Evolutionary conservation across 108 stramenopile species (phyloP), one percentile per base, ranked within the genome.

Genomic region (Cyclotella cryptica): DNA sequence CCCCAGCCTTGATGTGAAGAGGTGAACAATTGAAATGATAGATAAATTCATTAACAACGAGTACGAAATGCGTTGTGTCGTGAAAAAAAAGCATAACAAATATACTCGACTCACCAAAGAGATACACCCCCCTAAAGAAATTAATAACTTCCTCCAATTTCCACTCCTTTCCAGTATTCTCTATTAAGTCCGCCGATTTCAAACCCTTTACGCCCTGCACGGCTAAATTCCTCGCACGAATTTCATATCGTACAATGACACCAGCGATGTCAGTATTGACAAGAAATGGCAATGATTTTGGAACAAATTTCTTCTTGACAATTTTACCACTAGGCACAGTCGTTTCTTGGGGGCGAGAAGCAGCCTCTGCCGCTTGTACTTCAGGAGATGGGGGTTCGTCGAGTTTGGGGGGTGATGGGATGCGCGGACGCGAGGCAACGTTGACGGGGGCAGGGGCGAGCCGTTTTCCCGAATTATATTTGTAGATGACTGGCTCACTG

Each of bases 101-200:
- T 42, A 18, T 13, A 10, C 10, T 52, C n/a, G n/a, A 64, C 75
- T 45, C 30, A 76, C 75, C 75, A 58, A 55, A 35, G 14, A 71
- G 21, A 46, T 78, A 78, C 69, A 78, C 42, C 26, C 70, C 78
- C 57, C 78, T 51, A 40, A 72, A 71, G 51, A 79, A 79, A 69
- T 72, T 79, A 30, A 79, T 65, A 39, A 79, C 66, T 52, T 79
- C 78, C 0, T 71, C 65, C 41, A 52, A 43, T 24, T 67, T 64
- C 78, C 78, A 79, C 21, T 39, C 52, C 22, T 51, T 41, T 49
- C 62, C 30, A 63, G 29, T 52, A 42, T 30, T 71, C 69, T 43
- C 22, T 8, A 2, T 28, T 3, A 29, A 7, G 14, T 15, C 61
- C 41, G 42, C 11, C 10, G 52, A 27, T 17, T 57, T 52, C 19